Evolutionary conservation across 2,329 filamentous ascomycete species (phyloP), one percentile per base, ranked within the genome.

Genomic region (Hypoxylon sp.): DNA sequence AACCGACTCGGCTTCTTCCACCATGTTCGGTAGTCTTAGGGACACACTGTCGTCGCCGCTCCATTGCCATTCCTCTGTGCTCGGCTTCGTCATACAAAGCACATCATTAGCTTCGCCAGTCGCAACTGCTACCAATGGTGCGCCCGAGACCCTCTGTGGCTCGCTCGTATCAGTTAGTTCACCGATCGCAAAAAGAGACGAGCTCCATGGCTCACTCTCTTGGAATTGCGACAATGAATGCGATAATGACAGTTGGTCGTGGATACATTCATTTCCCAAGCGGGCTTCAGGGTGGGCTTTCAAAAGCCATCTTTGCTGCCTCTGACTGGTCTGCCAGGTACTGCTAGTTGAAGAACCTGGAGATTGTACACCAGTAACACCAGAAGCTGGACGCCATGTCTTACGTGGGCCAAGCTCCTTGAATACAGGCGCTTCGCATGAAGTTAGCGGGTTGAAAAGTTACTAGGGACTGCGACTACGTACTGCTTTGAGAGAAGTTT

Each of bases 71-170:
- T 80, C 81, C 52, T 88, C 84, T 22, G 83, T 77, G 3, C 82
- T 80, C 3, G 90, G 76, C 5, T 82, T 81, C 3, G 85, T 78
- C 2, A 93, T 74, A 2, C 87, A 86, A 9, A 93, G 78, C 1
- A 87, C 79, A 70, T 90, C 86, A 1, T 88, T 87, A 13, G 83
- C 84, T 53, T 84, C 82, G n/a, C 91, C 91, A 2, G 84, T 81
- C 4, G 81, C 84, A 73, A 80, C 84, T 68, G 81, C 87, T 67
- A 84, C 81, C 71, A 81, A 77, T 1, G 81, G 78, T 11, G 78
- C 77, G 14, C 74, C 76, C 1, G 63, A 70, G 33, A 71, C 50
- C 33, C 58, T 74, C 29, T 63, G 72, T 2, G 74, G 72, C 17
- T 77, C 63, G 42, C 79, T 81, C 17, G 79, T 67, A 69, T 87